These are phyloP conservation scores for Gentiana dahurica DNA, from an alignment of 257 asterid genomes.

Conservation along the genomic window DNA sequence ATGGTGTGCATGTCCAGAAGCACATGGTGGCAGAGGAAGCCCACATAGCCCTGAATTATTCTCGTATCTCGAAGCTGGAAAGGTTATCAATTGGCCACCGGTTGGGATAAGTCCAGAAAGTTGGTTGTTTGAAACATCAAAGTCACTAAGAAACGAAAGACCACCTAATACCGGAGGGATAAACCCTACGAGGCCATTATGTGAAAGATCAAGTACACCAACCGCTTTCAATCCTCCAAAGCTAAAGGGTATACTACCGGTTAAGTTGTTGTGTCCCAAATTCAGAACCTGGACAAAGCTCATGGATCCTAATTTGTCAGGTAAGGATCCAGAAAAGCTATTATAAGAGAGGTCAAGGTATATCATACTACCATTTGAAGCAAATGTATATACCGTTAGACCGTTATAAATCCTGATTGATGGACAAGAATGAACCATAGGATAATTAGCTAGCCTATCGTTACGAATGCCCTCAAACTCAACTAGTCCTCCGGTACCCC, in stretches of 20 bases:
- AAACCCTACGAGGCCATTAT: slow-evolving; percentile 53
- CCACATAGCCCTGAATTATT: slow-evolving; percentile 91
- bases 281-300: slow-evolving; percentile 64
- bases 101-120: slow-evolving; percentile 67
- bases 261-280: slow-evolving; percentile 64
- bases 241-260: slow-evolving; percentile 59
- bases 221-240: slow-evolving; percentile 64
- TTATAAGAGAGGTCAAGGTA: slow-evolving; percentile 88
- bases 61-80: slow-evolving; percentile 65
- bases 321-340: slow-evolving; percentile 51
- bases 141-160: slow-evolving; percentile 72
- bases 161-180: slow-evolving; percentile 74
- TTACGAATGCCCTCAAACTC: slow-evolving; percentile 76
- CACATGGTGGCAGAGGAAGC: slow-evolving; percentile 65
- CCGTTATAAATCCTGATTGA: slow-evolving; percentile 78
- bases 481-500: slow-evolving; percentile 90
- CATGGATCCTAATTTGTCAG: slow-evolving; percentile 62
- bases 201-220: slow-evolving; percentile 85
- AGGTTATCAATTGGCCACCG: slow-evolving; percentile 81
- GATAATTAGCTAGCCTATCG: slow-evolving; percentile 44
- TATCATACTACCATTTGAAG: slow-evolving; percentile 72
- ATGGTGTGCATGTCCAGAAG: slow-evolving; percentile 17
- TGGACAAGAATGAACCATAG: slow-evolving; percentile 77
- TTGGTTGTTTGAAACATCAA: slow-evolving; percentile 84
- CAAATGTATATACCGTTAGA: slow-evolving; percentile 54